Base-by-base conservation (phyloP, 495 filamentous ascomycete genomes). In the Recurvomyces mirabilis region DNA sequence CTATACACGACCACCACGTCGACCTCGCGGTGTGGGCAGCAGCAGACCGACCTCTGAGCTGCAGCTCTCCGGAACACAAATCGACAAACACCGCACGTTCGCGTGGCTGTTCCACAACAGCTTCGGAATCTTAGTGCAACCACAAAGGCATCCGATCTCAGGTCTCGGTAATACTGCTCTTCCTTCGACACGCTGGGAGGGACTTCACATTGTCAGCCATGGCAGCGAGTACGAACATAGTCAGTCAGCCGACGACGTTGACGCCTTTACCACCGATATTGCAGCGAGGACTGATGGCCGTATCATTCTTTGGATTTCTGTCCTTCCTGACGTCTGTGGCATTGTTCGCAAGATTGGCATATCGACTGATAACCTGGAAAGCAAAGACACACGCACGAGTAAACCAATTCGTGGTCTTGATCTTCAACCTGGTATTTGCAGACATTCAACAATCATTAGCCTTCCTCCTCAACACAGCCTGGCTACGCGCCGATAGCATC, bases 401-500 rank as follows among this genome's bases (percentile, higher is more conserved):
- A 22, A 54, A 54, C 30, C 52, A 54, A 37, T 51, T 51, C 36
- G 26, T 51, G 31, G 29, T 54, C 30, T 38, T 54, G 6, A 30
- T 50, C 26, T 46, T 45, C 47, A 54, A 51, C 42, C 38, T 54
- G 9, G 21, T 50, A 18, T 43, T 54, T n/a, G 52, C 52, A n/a
- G 52, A 54, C 36, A 41, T 54, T 13, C 47, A 50, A 33, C 52
- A 54, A 29, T 50, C 52, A 20, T 10, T 46, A 13, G 35, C 52
- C 20, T 54, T 51, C 37, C 36, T 50, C 7, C 25, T 51, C 20
- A 51, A 47, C 34, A 18, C 35, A 1, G 25, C 42, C 12, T 54
- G 52, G 52, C 42, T 51, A 1, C 19, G 15, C 4, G 12, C 10
- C 5, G 31, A 51, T 33, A 30, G 31, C 22, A 43, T 54, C 20